Evolutionary conservation across 352 stramenopile genomes (phyloP).

Genomic region (Pythium phragmitis): DNA sequence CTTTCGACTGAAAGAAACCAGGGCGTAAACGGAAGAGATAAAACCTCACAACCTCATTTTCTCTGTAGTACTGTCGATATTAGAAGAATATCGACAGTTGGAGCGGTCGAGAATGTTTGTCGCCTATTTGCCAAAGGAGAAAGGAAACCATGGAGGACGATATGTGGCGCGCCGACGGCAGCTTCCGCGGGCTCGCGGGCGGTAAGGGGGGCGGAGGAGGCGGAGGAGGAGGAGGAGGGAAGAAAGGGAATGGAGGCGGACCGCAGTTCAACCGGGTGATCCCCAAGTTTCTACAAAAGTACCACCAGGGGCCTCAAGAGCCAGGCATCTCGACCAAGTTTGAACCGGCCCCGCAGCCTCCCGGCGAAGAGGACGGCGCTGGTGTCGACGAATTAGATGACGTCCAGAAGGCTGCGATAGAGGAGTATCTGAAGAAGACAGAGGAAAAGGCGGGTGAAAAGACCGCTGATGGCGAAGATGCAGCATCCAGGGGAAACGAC

Average conservation of each 20-base stretch:
- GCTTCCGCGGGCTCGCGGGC: conserved; percentile 53
- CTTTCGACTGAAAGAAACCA: background rate
- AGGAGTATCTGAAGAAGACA: conserved; percentile 63
- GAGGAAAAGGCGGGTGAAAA: conserved; percentile 39
- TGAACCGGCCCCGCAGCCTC: conserved; percentile 34
- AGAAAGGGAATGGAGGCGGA: conserved; percentile 35
- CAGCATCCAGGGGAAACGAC: conserved; percentile 1
- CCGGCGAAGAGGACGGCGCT: conserved; percentile 43
- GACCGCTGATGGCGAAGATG: background rate
- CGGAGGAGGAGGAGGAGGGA: background rate
- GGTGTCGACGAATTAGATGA: conserved; percentile 74
- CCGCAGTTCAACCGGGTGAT: conserved; percentile 83
- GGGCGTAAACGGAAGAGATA: background rate
- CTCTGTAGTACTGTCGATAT: too few species aligned
- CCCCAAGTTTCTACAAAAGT: conserved; percentile 83
- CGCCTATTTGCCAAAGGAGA: too few species aligned
- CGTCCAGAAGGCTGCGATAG: conserved; percentile 75
- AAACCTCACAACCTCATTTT: background rate
- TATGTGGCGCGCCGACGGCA: conserved; percentile 68
- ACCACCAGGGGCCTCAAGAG: conserved; percentile 38
- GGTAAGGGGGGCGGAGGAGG: conserved; percentile 16
- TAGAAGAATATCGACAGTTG: conserved; percentile 11
- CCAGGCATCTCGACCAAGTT: conserved; percentile 76
- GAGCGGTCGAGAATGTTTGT: background rate
- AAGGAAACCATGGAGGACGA: conserved; percentile 63